Percentiles rank a stretch among this genome's conserved stretches.
Conservation (phyloP, 495 filamentous ascomycete genomes). For the Trichoderma orchidacearum region DNA sequence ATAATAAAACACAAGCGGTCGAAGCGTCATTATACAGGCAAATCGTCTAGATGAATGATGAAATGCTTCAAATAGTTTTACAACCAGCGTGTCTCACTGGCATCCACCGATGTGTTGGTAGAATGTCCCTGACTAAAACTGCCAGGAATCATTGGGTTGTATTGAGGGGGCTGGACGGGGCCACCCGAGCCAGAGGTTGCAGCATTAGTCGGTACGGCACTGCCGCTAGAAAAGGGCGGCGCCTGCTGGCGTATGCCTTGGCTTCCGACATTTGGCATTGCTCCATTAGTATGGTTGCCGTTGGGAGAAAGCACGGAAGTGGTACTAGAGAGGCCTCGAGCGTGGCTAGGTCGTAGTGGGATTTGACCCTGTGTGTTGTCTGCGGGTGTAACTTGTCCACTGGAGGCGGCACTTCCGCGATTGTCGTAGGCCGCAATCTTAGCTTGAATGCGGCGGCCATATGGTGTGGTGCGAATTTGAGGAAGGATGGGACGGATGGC, state of each 20-base stretch:
- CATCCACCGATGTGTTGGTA: neutral
- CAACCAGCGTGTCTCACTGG: neutral
- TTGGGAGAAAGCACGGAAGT: constrained; percentile 13
- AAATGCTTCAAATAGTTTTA: neutral
- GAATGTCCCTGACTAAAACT: neutral
- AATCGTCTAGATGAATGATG: neutral
- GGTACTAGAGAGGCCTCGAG: neutral
- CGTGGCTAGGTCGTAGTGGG: constrained; percentile 16
- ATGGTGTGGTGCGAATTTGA: constrained; percentile 71
- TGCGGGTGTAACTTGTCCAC: constrained; percentile 18
- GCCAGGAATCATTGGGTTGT: no score
- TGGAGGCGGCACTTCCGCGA: constrained; percentile 14
- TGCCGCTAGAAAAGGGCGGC: neutral
- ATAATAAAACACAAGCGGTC: neutral
- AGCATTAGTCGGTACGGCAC: neutral
- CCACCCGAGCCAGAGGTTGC: neutral
- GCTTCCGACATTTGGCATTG: neutral
- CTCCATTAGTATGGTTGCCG: neutral
- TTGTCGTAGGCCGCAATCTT: constrained; percentile 51
- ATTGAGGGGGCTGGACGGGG: neutral
- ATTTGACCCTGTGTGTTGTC: constrained; percentile 30
- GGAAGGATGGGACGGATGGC: constrained; percentile 72
- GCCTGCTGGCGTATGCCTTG: neutral
- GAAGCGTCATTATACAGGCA: neutral
- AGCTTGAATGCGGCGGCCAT: constrained; percentile 79